Evolutionary conservation across 352 stramenopile species (phyloP).

Genomic region (Blastocystis sp.): DNA sequence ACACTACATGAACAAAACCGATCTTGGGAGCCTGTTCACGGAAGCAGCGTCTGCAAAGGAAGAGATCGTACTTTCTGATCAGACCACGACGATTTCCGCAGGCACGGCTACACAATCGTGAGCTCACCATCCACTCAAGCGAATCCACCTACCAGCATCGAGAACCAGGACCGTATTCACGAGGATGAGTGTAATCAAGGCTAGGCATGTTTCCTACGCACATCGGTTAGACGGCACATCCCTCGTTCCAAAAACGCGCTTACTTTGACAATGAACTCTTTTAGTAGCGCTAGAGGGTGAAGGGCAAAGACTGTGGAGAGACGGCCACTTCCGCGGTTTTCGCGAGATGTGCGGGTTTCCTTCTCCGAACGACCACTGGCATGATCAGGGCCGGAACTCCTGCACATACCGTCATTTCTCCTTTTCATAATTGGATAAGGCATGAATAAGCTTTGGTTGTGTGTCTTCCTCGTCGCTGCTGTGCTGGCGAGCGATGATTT

Average conservation of each 20-base stretch:
- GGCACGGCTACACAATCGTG: slow-evolving; percentile 79
- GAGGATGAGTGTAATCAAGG: slow-evolving; percentile 77
- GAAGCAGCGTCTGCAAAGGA: slow-evolving; percentile 95
- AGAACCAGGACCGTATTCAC: slow-evolving; percentile 76
- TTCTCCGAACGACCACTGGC: not conserved
- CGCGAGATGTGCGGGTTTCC: not conserved
- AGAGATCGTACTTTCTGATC: slow-evolving; percentile 93
- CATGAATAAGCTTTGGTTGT: not conserved
- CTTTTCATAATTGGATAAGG: slow-evolving; percentile 1
- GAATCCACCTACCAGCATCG: slow-evolving; percentile 75
- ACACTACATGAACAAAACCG: slow-evolving; percentile 81
- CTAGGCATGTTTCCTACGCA: slow-evolving; percentile 62
- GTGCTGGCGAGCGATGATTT: not conserved
- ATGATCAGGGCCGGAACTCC: not conserved
- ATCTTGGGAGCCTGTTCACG: slow-evolving; percentile 90
- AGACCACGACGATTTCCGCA: slow-evolving; percentile 88
- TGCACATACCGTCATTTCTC: not conserved
- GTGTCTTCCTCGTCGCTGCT: slow-evolving; percentile 3
- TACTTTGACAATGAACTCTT: slow-evolving; percentile 50
- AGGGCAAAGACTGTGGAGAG: not conserved
- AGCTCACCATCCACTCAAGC: not conserved
- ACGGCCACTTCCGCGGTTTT: not conserved
- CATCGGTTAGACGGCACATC: not conserved
- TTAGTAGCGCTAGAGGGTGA: not conserved
- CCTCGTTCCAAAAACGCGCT: not conserved